Conservation (phyloP, 805 yeast genomes). For the Debaryomyces tyrocola region DNA sequence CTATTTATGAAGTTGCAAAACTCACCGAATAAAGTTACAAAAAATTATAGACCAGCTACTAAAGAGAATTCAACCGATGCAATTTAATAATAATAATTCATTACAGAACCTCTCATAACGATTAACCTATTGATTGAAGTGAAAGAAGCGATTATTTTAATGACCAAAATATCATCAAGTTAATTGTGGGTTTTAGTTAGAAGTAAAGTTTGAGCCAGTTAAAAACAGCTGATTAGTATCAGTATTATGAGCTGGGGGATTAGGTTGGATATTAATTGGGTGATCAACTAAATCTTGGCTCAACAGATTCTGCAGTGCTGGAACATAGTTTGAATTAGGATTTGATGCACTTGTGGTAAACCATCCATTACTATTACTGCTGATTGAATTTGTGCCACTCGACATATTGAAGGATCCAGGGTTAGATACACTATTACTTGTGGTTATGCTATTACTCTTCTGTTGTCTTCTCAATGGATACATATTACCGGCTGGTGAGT, state of each 20-base stretch:
- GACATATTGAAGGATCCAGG: not conserved
- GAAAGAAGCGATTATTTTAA: no score
- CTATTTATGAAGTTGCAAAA: no score
- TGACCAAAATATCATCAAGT: not conserved
- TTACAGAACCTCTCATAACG: no score
- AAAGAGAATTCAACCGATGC: no score
- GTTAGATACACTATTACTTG: not conserved
- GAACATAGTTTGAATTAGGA: not conserved
- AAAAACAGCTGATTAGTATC: not conserved
- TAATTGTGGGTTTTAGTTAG: not conserved
- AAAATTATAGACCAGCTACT: not conserved
- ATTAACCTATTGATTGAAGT: no score
- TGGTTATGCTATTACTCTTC: not conserved
- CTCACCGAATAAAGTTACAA: not conserved
- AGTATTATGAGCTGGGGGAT: not conserved
- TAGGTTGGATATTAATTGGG: not conserved
- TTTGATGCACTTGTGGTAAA: slow-evolving; percentile 1
- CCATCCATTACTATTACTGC: slow-evolving; percentile 2
- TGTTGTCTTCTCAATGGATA: not conserved
- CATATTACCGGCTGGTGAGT: not conserved
- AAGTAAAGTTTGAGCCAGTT: not conserved
- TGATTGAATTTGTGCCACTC: not conserved
- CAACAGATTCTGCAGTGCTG: not conserved
- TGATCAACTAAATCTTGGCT: not conserved
- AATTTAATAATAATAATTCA: no score